These are phyloP conservation scores for Gossypium sturtianum DNA, from an alignment of 345 rosid species.

Conservation along the genomic window DNA sequence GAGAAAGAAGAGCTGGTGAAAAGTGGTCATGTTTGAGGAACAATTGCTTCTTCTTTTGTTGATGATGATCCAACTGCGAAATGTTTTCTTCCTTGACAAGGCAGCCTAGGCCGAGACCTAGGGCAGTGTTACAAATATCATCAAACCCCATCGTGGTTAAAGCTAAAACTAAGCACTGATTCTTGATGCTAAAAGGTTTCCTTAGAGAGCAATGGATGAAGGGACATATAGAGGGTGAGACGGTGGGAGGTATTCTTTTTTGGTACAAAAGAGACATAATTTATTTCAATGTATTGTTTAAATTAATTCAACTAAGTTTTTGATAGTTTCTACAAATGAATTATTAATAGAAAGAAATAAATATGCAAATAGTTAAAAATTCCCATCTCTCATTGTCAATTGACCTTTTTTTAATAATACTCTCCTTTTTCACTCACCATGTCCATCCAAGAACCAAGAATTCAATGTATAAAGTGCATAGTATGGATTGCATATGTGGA, in stretches of 20 bases:
- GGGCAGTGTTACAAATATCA: conserved; percentile 28
- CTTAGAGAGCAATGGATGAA: not conserved
- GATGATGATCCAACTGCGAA: conserved; percentile 11
- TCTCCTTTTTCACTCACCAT: too few species aligned
- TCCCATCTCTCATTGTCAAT: too few species aligned
- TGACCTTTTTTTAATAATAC: too few species aligned
- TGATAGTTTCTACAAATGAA: too few species aligned
- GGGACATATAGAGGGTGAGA: not conserved
- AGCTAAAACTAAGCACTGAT: not conserved
- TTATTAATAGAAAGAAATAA: too few species aligned
- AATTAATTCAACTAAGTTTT: too few species aligned
- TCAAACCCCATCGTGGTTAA: conserved; percentile 22
- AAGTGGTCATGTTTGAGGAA: conserved; percentile 26
- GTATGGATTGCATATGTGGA: conserved; percentile 27
- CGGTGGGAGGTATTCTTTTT: too few species aligned
- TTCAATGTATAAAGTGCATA: conserved; percentile 10
- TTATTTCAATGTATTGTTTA: too few species aligned
- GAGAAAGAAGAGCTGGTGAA: conserved; percentile 35
- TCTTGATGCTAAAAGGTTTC: not conserved
- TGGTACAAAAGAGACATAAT: too few species aligned
- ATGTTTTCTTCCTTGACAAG: conserved; percentile 2
- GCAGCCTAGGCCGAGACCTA: conserved; percentile 28
- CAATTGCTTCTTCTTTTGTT: conserved; percentile 17
- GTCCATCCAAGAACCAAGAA: not conserved
- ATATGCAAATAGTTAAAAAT: too few species aligned